These are phyloP conservation scores for Coniochaeta sp. DNA, from an alignment of 2,329 filamentous ascomycete species.

Conservation along the genomic window DNA sequence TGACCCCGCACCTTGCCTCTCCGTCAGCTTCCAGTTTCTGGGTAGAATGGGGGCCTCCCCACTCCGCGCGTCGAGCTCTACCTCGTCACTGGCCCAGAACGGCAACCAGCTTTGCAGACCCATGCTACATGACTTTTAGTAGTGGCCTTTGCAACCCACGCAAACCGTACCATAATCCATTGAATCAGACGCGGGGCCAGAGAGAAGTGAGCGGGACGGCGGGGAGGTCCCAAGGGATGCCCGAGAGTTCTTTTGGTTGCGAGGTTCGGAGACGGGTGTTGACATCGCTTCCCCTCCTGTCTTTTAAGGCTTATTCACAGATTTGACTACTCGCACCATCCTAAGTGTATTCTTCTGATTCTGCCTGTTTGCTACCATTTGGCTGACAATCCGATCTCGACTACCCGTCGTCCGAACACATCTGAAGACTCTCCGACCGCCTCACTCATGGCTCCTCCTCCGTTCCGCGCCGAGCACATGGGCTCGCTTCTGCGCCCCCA, in stretches of 20 bases:
- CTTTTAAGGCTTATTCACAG: background rate
- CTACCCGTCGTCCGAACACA: background rate
- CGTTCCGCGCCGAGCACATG: conserved; percentile 27
- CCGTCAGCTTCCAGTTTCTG: background rate
- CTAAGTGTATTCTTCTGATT: background rate
- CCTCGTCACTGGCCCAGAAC: background rate
- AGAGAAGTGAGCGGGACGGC: background rate
- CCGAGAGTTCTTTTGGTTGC: background rate
- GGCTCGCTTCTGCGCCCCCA: conserved; percentile 26
- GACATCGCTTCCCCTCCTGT: background rate
- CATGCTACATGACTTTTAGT: too few relatives aligned
- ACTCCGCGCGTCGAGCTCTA: background rate
- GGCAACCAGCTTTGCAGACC: background rate
- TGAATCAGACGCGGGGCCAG: background rate
- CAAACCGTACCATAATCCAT: too few relatives aligned
- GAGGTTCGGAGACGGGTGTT: background rate
- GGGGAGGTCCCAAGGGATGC: background rate
- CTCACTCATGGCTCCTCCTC: conserved; percentile 21
- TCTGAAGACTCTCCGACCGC: background rate
- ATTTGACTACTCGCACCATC: background rate
- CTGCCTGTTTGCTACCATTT: background rate
- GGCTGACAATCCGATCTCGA: background rate
- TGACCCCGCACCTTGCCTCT: background rate
- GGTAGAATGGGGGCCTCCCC: background rate
- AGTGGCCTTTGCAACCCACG: too few relatives aligned